Conservation (phyloP, 1,284 basidiomycete genomes). For the Amylostereum areolatum region DNA sequence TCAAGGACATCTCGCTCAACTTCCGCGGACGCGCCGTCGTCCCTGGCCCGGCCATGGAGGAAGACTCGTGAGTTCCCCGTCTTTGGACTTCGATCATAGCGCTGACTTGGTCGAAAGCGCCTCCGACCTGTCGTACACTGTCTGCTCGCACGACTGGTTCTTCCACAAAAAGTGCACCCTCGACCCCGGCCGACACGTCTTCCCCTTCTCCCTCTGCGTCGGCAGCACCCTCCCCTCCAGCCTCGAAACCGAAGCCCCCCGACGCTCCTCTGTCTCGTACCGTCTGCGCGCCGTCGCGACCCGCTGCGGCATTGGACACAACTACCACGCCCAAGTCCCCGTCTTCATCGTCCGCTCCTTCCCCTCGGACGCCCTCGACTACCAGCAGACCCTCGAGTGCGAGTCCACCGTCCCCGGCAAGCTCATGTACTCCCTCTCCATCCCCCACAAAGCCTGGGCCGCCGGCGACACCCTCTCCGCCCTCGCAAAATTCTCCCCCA, state of each 20-base stretch:
- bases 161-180: constrained; percentile 26
- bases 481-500: constrained; percentile 72
- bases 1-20: constrained; percentile 71
- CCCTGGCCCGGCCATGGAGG: neutral
- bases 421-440: constrained; percentile 73
- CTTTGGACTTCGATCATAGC: neutral
- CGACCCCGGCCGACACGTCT: constrained; percentile 72
- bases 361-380: constrained; percentile 73
- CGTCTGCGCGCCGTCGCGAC: neutral
- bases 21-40: neutral
- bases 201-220: constrained; percentile 72
- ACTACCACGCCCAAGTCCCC: constrained; percentile 50
- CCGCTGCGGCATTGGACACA: constrained; percentile 19
- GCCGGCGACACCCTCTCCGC: constrained; percentile 73
- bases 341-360: constrained; percentile 65
- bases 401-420: constrained; percentile 89
- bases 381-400: constrained; percentile 80
- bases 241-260: constrained; percentile 41
- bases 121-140: neutral
- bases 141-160: neutral
- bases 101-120: neutral
- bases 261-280: constrained; percentile 17
- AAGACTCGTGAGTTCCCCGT: neutral
- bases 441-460: constrained; percentile 79
- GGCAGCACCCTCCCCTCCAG: constrained; percentile 71